Conservation (phyloP, 345 rosid genomes). For the Camelina neglecta region DNA sequence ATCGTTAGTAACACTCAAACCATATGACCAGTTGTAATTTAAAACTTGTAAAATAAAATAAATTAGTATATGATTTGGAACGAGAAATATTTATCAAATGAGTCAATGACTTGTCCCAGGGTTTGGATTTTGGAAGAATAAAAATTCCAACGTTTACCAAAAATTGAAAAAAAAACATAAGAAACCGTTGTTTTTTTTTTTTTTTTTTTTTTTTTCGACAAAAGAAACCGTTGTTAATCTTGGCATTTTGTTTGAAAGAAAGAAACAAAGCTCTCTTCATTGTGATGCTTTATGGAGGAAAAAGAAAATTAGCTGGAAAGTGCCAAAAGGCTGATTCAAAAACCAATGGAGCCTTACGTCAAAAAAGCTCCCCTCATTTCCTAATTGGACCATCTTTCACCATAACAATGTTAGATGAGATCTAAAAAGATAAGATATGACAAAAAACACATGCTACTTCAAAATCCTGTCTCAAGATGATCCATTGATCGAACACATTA, state of each 20-base stretch:
- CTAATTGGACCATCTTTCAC: conserved; percentile 4
- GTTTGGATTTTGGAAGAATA: neutral
- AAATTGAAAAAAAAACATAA: neutral
- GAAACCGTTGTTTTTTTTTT: neutral
- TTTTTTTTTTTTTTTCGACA: too few species aligned
- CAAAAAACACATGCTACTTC: conserved; percentile 38
- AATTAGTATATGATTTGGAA: neutral
- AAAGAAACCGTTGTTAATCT: neutral
- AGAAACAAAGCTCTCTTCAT: neutral
- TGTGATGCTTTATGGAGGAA: neutral
- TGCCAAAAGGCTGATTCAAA: conserved; percentile 1
- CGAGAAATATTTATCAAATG: neutral
- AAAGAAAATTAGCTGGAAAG: conserved; percentile 32
- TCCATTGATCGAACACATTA: conserved; percentile 30
- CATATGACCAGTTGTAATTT: conserved; percentile 7
- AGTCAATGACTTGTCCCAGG: neutral
- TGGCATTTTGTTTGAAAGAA: neutral
- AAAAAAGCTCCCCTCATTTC: conserved; percentile 5
- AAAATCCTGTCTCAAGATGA: conserved; percentile 33
- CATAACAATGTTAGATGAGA: conserved; percentile 17
- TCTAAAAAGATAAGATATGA: conserved; percentile 16
- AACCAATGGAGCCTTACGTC: conserved; percentile 18
- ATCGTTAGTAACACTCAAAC: conserved; percentile 3
- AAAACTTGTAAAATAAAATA: neutral
- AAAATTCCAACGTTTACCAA: neutral